Conservation (phyloP, 1,139 yeast species). For the Candida gigantensis region DNA sequence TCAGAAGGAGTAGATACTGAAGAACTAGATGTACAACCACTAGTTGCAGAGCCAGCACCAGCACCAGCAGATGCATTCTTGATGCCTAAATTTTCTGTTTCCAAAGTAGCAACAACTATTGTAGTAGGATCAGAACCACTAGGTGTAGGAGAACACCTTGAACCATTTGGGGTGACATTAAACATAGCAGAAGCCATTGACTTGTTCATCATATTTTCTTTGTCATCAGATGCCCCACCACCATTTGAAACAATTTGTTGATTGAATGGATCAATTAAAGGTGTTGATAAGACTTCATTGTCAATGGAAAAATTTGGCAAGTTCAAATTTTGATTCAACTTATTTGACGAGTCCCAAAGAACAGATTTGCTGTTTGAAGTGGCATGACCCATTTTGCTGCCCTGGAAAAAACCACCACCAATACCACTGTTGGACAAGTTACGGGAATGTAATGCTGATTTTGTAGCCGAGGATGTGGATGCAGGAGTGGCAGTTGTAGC, state of each 20-base stretch:
- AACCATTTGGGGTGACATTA: constrained; percentile 4
- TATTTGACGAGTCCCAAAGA: constrained; percentile 31
- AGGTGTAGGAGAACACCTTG: background rate
- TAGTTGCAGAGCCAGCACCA: constrained; percentile 8
- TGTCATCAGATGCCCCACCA: constrained; percentile 5
- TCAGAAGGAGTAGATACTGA: constrained; percentile 12
- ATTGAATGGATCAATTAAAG: constrained; percentile 12
- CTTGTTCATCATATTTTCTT: constrained; percentile 9
- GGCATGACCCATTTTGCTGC: background rate
- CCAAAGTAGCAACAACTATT: constrained; percentile 6
- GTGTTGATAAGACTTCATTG: constrained; percentile 15
- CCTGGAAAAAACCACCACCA: constrained; percentile 1
- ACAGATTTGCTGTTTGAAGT: constrained; percentile 20
- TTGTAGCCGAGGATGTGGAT: constrained; percentile 12
- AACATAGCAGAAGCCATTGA: background rate
- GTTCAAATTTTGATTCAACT: constrained; percentile 27
- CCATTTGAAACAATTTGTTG: constrained; percentile 1
- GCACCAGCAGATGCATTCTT: constrained; percentile 7
- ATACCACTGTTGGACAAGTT: constrained; percentile 11
- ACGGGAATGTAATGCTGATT: constrained; percentile 11
- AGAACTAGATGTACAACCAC: constrained; percentile 9
- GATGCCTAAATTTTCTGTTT: constrained; percentile 11
- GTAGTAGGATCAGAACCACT: constrained; percentile 5
- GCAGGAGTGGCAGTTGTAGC: constrained; percentile 11
- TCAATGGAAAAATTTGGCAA: constrained; percentile 33